Evolutionary conservation across 192 early-diverging fungal genomes (phyloP).

Genomic region (Spizellomyces punctatus): DNA sequence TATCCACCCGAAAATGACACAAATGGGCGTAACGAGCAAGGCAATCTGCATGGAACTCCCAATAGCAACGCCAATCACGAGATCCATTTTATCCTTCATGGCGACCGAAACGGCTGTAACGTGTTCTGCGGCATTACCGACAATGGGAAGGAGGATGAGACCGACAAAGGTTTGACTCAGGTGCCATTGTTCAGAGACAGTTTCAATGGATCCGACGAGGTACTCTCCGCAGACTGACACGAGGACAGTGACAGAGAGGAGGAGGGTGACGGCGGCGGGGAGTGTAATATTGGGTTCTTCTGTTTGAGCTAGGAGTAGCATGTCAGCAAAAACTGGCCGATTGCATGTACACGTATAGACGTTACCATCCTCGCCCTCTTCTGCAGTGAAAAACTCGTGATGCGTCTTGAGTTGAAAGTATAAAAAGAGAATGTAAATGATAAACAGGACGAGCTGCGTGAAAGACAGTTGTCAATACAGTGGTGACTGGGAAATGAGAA

Average conservation of each 20-base stretch:
- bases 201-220: conserved; percentile 81
- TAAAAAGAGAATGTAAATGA: conserved; percentile 51
- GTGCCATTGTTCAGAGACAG: conserved; percentile 67
- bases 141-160: conserved; percentile 87
- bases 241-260: conserved; percentile 67
- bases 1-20: conserved; percentile 81
- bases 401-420: conserved; percentile 91
- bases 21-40: conserved; percentile 63
- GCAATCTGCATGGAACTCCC: conserved; percentile 92
- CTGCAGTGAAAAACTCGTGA: conserved; percentile 43
- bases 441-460: conserved; percentile 46
- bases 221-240: conserved; percentile 85
- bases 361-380: not conserved
- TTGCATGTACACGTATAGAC: conserved; percentile 4
- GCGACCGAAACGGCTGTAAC: conserved; percentile 80
- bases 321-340: conserved; percentile 14
- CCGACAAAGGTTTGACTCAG: conserved; percentile 87
- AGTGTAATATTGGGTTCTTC: conserved; percentile 34
- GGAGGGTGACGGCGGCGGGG: conserved; percentile 62
- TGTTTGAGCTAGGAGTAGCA: not conserved
- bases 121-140: conserved; percentile 91
- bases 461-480: not conserved
- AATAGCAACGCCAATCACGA: conserved; percentile 85
- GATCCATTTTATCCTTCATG: conserved; percentile 89
- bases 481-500: conserved; percentile 1